These are phyloP conservation scores for Beauveria bassiana DNA, from an alignment of 2,329 filamentous ascomycete species.

Conservation along the genomic window DNA sequence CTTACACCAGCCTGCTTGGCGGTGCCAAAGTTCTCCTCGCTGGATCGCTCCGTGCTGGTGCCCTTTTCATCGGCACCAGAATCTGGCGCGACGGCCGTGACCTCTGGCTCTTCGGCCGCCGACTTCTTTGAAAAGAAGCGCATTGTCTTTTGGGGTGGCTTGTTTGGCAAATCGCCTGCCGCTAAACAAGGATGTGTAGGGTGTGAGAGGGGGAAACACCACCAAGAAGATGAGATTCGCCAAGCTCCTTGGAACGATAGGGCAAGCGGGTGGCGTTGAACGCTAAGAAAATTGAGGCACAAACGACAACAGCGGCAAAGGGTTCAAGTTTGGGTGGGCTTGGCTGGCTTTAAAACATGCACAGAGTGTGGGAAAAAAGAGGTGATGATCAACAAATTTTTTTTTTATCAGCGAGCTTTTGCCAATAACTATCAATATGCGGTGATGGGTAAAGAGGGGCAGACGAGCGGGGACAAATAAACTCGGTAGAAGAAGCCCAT, in stretches of 20 bases:
- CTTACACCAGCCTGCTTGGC: slow-evolving; percentile 39
- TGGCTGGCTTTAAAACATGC: not conserved
- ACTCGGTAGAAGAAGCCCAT: not conserved
- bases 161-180: not conserved
- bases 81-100: slow-evolving; percentile 8
- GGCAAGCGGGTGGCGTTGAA: not conserved
- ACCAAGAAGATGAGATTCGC: not conserved
- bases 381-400: not conserved
- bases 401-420: not conserved
- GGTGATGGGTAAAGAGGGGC: not conserved
- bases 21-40: slow-evolving; percentile 26
- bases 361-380: not conserved
- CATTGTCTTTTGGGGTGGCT: not conserved
- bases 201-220: too few relatives aligned
- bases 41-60: slow-evolving; percentile 12
- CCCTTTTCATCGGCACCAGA: slow-evolving; percentile 9
- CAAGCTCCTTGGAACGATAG: not conserved
- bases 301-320: not conserved
- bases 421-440: not conserved
- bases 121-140: not conserved
- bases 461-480: not conserved
- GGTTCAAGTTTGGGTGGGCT: not conserved
- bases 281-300: not conserved
- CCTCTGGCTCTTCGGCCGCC: slow-evolving; percentile 16
- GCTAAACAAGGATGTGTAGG: not conserved